Evolutionary conservation across 257 asterid genomes (phyloP).

Genomic region (Gentiana dahurica): DNA sequence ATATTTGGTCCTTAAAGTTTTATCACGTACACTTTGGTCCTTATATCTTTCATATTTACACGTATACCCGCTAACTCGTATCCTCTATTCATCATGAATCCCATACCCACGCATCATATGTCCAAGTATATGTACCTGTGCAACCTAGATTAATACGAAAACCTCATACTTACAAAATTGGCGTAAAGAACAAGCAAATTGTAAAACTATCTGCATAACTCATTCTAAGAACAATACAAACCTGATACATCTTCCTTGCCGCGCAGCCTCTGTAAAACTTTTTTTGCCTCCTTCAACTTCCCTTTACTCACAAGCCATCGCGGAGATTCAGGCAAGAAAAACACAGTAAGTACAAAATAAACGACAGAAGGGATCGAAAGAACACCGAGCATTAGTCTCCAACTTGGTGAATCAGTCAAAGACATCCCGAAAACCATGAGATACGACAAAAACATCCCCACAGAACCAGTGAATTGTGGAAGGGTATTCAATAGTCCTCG

Average conservation of each 20-base stretch:
- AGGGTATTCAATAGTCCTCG: slow-evolving; percentile 52
- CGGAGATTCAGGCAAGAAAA: slow-evolving; percentile 71
- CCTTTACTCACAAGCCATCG: slow-evolving; percentile 80
- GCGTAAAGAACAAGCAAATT: too few species aligned
- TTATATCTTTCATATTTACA: too few species aligned
- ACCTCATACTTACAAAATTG: too few species aligned
- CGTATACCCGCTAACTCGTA: too few species aligned
- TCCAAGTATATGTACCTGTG: too few species aligned
- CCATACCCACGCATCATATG: too few species aligned
- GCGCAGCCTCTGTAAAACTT: slow-evolving; percentile 48
- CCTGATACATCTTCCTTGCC: slow-evolving; percentile 57
- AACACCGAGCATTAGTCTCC: slow-evolving; percentile 64
- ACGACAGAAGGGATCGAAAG: slow-evolving; percentile 42
- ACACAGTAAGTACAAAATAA: slow-evolving; percentile 27
- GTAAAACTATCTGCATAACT: too few species aligned
- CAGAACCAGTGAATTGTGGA: slow-evolving; percentile 50
- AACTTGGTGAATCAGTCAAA: slow-evolving; percentile 33
- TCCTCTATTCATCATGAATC: too few species aligned
- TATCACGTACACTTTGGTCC: too few species aligned
- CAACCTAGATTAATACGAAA: too few species aligned
- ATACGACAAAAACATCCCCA: slow-evolving; percentile 45
- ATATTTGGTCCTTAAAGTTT: too few species aligned
- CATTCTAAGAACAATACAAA: slow-evolving; percentile 13
- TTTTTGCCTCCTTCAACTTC: slow-evolving; percentile 41
- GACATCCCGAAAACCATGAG: slow-evolving; percentile 57